Evolutionary conservation across 805 yeast species (phyloP), one percentile per base, ranked within the genome.

Genomic region (Lipomyces spencermartinsiae): DNA sequence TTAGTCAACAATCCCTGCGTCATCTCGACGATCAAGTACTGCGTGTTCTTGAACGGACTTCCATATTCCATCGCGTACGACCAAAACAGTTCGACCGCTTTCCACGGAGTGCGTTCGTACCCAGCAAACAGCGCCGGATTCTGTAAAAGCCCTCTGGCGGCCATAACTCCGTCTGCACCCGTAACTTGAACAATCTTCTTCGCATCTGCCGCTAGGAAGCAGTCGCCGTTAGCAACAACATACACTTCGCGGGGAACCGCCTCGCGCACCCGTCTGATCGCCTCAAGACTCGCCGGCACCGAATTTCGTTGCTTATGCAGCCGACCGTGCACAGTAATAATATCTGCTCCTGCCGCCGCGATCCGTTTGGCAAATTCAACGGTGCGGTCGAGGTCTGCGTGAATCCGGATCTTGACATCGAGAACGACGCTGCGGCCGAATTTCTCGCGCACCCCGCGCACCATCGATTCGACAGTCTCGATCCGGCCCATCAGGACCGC

Each of bases 171-270:
- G 76, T 92, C 95, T 54, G 87, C 92, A 0, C 90, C 89, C 0
- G 98, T 93, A 62, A 77, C 76, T 12, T 84, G 80, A 0, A 86
- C 86, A 34, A 94, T 93, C 22, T 77, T 75, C 56, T 80, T 74
- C n/a, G 90, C 89, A 76, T 92, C 97, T 19, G 82, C 80, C 31
- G 87, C 79, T 0, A 84, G 76, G 74, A 90, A 90, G 75, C 97
- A 93, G 78, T 95, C 98, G n/a, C 99, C 99, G 75, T 95, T 95
- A 1, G 98, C 97, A n/a, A 95, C 89, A 0, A 95, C 93, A 0
- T 98, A 98, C 0, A 89, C 87, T 2, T 73, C 75, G 14, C 39
- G 29, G 7, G 72, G 55, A 3, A 85, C 86, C n/a, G 81, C 78
- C 25, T 84, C 84, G 67, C 87, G 86, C 16, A 95, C 83, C 9